Conservation (phyloP, 2,329 filamentous ascomycete species). For the Aspergillus alliaceus region DNA sequence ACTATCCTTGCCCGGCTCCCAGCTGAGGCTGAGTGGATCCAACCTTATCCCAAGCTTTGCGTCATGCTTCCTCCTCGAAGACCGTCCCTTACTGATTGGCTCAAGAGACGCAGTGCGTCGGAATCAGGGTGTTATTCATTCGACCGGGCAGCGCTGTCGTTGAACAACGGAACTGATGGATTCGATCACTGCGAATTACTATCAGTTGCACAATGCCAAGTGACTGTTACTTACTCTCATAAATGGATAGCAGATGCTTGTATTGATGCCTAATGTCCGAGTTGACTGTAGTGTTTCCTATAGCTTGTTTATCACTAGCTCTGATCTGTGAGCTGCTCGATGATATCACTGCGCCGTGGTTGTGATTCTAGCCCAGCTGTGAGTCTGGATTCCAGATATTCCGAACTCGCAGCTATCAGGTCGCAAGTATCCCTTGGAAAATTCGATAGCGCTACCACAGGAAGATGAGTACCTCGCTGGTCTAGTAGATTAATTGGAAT, state of each 20-base stretch:
- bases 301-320: not conserved
- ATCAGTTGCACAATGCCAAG: conserved; percentile 1
- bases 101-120: not conserved
- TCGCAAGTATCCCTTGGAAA: not conserved
- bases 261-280: conserved; percentile 9
- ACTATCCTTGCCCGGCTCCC: not conserved
- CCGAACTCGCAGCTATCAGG: not conserved
- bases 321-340: not conserved
- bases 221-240: not conserved
- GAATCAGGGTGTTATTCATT: conserved; percentile 1
- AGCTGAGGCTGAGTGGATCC: conserved; percentile 3
- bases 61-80: conserved; percentile 8
- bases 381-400: not conserved
- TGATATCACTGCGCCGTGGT: not conserved
- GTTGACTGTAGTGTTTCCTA: not conserved
- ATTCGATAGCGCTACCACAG: not conserved
- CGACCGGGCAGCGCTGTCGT: not conserved
- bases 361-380: not conserved
- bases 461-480: not conserved
- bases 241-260: not conserved
- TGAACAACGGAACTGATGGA: not conserved
- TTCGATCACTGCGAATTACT: not conserved
- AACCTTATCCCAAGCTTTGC: conserved; percentile 11
- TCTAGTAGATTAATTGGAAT: not conserved
- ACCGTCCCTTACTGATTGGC: conserved; percentile 2